phyloP scores from a whole-genome alignment of 495 filamentous ascomycete genomes.

The Chaetomium cochliodes region DNA sequence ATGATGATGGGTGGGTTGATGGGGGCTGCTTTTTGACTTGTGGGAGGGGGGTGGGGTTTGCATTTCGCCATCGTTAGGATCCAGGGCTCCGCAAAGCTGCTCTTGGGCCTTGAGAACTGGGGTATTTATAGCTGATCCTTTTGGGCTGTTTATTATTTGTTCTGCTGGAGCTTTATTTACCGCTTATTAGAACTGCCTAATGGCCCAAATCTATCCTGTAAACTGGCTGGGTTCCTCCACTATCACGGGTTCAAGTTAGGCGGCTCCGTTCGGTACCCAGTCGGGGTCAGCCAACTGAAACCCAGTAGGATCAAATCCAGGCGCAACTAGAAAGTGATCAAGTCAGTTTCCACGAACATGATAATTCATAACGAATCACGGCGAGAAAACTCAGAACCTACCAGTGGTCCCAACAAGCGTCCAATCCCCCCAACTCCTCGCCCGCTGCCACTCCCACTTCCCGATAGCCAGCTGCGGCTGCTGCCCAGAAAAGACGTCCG shows the following conservation, averaged over 20 bases:
- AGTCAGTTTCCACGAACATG: not conserved
- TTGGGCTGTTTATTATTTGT: too few species aligned
- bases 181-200: too few species aligned
- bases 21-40: conserved; percentile 1
- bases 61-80: not conserved
- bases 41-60: not conserved
- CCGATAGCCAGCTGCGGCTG: conserved; percentile 45
- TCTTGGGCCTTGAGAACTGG: too few species aligned
- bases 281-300: conserved; percentile 40
- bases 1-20: conserved; percentile 22
- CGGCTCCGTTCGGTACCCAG: conserved; percentile 35
- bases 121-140: too few species aligned
- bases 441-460: conserved; percentile 45
- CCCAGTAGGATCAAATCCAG: conserved; percentile 39
- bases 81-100: not conserved
- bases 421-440: conserved; percentile 45
- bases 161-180: too few species aligned
- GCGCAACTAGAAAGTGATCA: conserved; percentile 34
- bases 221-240: too few species aligned
- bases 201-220: too few species aligned
- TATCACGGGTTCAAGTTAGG: not conserved
- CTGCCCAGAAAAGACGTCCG: conserved; percentile 42
- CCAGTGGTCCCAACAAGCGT: conserved; percentile 50
- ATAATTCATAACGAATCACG: not conserved
- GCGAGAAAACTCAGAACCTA: conserved; percentile 27